Percentiles rank a stretch among this genome's conserved stretches.
These are phyloP conservation scores for Sarocladium oryzae DNA, from an alignment of 2,329 filamentous ascomycete species.

Conservation along the genomic window DNA sequence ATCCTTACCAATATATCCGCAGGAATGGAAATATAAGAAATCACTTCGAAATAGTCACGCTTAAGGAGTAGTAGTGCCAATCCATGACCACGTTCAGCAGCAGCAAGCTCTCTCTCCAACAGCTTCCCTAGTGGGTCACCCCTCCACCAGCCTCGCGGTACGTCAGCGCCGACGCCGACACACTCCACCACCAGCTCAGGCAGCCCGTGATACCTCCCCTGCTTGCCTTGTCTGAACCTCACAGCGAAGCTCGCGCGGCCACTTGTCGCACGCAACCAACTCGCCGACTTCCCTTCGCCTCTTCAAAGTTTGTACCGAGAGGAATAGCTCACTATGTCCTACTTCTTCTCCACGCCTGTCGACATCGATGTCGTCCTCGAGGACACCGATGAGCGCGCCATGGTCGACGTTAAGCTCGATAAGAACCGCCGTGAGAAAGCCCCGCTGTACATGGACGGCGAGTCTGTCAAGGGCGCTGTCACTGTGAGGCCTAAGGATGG, in stretches of 20 bases:
- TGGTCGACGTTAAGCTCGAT: conserved; percentile 96
- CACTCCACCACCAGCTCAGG: conserved; percentile 12
- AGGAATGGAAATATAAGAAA: no score
- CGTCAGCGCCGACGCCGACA: conserved; percentile 23
- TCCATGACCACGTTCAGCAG: no score
- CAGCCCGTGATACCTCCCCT: conserved; percentile 4
- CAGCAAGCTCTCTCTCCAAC: background rate
- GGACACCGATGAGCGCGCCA: conserved; percentile 86
- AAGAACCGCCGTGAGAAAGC: conserved; percentile 97
- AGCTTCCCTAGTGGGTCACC: conserved; percentile 3
- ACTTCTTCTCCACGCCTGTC: conserved; percentile 96
- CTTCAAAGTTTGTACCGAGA: background rate
- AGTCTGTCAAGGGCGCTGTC: conserved; percentile 94
- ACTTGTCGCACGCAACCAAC: background rate
- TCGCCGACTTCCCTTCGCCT: background rate
- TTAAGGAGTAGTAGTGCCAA: no score
- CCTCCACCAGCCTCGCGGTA: conserved; percentile 17
- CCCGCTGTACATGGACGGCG: conserved; percentile 94
- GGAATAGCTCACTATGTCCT: conserved; percentile 62
- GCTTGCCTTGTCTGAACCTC: background rate
- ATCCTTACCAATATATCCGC: no score
- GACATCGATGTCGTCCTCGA: conserved; percentile 99
- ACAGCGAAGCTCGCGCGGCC: conserved; percentile 3
- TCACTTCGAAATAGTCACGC: no score
- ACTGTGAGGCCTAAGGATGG: conserved; percentile 96